Evolutionary conservation across 306 rosid genomes (phyloP).

Genomic region (Benincasa hispida): DNA sequence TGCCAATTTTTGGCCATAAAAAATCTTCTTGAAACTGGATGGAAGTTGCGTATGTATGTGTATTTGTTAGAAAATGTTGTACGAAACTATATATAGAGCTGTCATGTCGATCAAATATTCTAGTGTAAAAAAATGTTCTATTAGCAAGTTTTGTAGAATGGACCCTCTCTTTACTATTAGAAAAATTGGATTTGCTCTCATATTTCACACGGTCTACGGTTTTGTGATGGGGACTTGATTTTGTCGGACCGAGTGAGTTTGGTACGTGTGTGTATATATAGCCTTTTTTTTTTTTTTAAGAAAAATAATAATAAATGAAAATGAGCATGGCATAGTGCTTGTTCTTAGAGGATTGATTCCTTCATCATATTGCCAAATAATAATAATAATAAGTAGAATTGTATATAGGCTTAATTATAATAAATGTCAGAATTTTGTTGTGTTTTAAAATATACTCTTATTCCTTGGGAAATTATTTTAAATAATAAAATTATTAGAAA

Average conservation of each 20-base stretch:
- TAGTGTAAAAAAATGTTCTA: not conserved
- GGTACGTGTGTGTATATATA: too few species aligned
- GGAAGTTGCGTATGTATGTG: not conserved
- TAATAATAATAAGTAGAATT: too few species aligned
- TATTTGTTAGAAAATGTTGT: not conserved
- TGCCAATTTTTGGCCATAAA: constrained; percentile 26
- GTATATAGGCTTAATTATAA: too few species aligned
- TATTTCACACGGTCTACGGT: not conserved
- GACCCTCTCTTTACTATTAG: not conserved
- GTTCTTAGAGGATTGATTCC: too few species aligned
- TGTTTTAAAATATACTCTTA: too few species aligned
- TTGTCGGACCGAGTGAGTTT: not conserved
- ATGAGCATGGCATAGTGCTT: too few species aligned
- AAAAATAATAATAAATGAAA: too few species aligned
- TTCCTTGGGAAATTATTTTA: too few species aligned
- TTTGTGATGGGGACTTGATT: not conserved
- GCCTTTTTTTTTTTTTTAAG: too few species aligned
- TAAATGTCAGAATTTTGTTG: too few species aligned
- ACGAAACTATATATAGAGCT: not conserved
- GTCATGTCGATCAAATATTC: not conserved
- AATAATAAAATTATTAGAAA: too few species aligned
- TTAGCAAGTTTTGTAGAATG: not conserved
- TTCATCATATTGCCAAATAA: too few species aligned
- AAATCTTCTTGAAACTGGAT: not conserved
- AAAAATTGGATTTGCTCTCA: not conserved